Evolutionary conservation across 2,329 filamentous ascomycete genomes (phyloP), one percentile per base, ranked within the genome.

Genomic region (Taxawa tesnikishii): DNA sequence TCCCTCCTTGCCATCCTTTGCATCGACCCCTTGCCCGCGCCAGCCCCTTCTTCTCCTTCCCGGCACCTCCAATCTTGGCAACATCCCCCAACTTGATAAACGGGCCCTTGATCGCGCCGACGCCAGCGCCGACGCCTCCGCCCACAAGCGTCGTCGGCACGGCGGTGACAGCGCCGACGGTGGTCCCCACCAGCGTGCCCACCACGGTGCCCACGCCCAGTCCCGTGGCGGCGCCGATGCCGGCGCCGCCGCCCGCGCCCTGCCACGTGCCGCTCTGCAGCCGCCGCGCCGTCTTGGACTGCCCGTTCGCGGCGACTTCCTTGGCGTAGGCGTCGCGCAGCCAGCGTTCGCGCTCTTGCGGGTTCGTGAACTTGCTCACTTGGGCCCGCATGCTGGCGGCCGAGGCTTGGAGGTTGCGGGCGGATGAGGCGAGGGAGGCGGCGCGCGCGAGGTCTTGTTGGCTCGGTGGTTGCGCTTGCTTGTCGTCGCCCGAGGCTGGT

Each of bases 201-300:
- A 63, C 55, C 1, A 60, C 50, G 0, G 57, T 57, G 0, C 60
- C 60, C 12, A 63, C 34, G 1, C 60, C 60, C 13, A 56, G 46
- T 2, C 53, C 53, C 3, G 60, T 54, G 6, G 55, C 58, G 11
- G 50, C 53, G 0, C 59, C 59, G 13, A 63, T 62, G 0, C 60
- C 60, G 1, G 53, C 59, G 2, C 59, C 60, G 5, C 55, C 59
- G 9, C 51, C 44, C 2, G 49, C 48, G 1, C 59, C 59, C 37
- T 61, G 57, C 35, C 60, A 61, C 1, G 54, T 52, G 1, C 60
- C 50, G 9, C 39, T 44, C 25, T 47, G 40, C 34, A 53, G 28
- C 12, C 49, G 32, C 12, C 36, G 28, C 10, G 51, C 44, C 18
- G 41, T 38, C 33, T 47, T 47, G 28, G 39, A 43, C 26, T 48